Evolutionary conservation across 345 rosid genomes (phyloP), one percentile per base, ranked within the genome.

Genomic region (Euphorbia pulcherrima): DNA sequence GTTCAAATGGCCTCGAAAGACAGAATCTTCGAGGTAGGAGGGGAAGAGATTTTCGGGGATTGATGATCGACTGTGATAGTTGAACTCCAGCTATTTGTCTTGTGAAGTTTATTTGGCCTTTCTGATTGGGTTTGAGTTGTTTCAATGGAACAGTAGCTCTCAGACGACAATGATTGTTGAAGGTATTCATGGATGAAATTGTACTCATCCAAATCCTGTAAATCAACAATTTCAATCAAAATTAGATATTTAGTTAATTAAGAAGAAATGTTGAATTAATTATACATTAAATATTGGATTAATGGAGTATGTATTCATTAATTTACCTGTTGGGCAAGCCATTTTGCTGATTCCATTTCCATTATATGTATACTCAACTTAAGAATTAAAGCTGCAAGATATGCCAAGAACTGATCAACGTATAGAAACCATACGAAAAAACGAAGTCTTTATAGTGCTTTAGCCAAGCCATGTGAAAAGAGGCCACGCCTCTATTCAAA

Each of bases 291-390:
- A 55, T 0, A 21, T 27, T 6, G 16, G 16, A 44, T 44, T 3
- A 12, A 9, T 18, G 1, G 24, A 16, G n/a, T n/a, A n/a, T n/a
- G n/a, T n/a, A n/a, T n/a, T n/a, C n/a, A n/a, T n/a, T n/a, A n/a
- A 10, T 30, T 55, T 84, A 86, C 87, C 87, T 79, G 72, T 21
- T 83, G 88, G 60, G 79, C 14, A 47, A 82, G 76, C 91, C 88
- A 86, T 72, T 75, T 83, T 24, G 81, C 47, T 10, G 84, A 61
- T 65, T 77, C 70, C 35, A 55, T 23, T 54, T 80, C 78, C 90
- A 79, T 72, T 12, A 39, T 33, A 33, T n/a, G n/a, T n/a, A n/a
- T n/a, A 7, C 37, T 33, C 4, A 33, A 33, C 3, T 8, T 18
- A 13, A 30, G 41, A n/a, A n/a, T n/a, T n/a, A n/a, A 13, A 29